A percentile compares a stretch with the other conserved stretches of the same genome.
Evolutionary conservation across 2,329 filamentous ascomycete genomes (phyloP).

Genomic region (Xylaria hypoxylon): DNA sequence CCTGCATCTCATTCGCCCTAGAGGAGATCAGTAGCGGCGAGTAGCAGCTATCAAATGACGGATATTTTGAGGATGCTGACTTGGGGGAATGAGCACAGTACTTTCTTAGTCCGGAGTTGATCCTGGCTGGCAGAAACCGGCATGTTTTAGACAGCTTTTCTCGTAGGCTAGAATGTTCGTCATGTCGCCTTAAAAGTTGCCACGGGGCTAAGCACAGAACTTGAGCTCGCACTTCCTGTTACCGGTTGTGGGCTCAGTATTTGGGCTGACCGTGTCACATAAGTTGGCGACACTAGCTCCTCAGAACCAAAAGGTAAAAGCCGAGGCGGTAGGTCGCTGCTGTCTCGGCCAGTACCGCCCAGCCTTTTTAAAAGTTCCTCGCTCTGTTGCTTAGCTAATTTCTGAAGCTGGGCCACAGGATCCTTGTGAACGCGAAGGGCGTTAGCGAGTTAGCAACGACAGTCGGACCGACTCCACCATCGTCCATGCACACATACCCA

Average conservation of each 20-base stretch:
- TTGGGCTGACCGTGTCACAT: conserved; percentile 55
- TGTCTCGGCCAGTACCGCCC: conserved; percentile 52
- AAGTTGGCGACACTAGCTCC: conserved; percentile 58
- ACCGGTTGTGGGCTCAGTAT: conserved; percentile 58
- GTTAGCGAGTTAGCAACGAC: conserved; percentile 69
- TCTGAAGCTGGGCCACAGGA: conserved; percentile 75
- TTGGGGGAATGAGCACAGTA: not conserved
- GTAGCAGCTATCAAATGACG: not conserved
- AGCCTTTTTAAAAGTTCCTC: conserved; percentile 69
- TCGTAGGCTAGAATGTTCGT: conserved; percentile 17
- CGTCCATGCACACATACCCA: conserved; percentile 85
- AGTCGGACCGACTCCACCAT: conserved; percentile 62
- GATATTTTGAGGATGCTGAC: not conserved
- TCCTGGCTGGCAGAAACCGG: conserved; percentile 2
- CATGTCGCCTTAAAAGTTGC: conserved; percentile 41
- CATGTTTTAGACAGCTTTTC: not conserved
- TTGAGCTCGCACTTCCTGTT: conserved; percentile 55
- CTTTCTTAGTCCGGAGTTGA: not conserved
- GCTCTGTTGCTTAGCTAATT: conserved; percentile 74
- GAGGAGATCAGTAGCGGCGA: conserved; percentile 1
- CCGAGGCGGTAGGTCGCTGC: conserved; percentile 61
- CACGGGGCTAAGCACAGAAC: conserved; percentile 42
- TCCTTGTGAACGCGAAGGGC: conserved; percentile 68
- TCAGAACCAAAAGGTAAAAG: conserved; percentile 67
- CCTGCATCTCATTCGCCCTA: not conserved